phyloP scores from a whole-genome alignment of 2,329 filamentous ascomycete species.

The Colletotrichum kahawae region DNA sequence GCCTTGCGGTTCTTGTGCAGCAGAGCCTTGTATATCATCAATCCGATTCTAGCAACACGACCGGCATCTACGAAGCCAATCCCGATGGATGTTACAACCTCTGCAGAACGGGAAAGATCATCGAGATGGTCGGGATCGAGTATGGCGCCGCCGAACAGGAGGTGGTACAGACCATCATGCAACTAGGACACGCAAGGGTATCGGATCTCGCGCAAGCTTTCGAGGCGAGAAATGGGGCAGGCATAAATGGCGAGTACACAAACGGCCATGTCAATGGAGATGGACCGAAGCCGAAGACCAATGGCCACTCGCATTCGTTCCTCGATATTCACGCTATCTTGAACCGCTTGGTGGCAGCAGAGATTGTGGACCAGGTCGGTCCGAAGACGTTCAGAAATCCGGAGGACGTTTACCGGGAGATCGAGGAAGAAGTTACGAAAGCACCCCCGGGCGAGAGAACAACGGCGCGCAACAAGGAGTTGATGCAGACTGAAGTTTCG shows the following conservation, averaged over 20 bases:
- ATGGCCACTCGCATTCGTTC: slow-evolving; percentile 44
- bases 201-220: slow-evolving; percentile 73
- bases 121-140: slow-evolving; percentile 74
- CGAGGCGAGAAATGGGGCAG: slow-evolving; percentile 17
- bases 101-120: slow-evolving; percentile 79
- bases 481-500: slow-evolving; percentile 62
- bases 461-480: slow-evolving; percentile 66
- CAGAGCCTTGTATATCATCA: slow-evolving; percentile 84
- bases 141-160: slow-evolving; percentile 78
- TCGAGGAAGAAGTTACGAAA: slow-evolving; percentile 67
- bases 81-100: slow-evolving; percentile 80
- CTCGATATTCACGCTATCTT: slow-evolving; percentile 56
- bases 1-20: slow-evolving; percentile 83
- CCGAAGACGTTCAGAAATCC: slow-evolving; percentile 63
- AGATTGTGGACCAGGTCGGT: slow-evolving; percentile 70
- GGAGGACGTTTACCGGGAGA: slow-evolving; percentile 63
- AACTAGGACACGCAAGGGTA: slow-evolving; percentile 78
- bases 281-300: slow-evolving; percentile 37
- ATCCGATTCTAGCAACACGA: slow-evolving; percentile 63
- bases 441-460: slow-evolving; percentile 46
- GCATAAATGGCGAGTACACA: slow-evolving; percentile 25
- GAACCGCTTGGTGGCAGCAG: slow-evolving; percentile 63
- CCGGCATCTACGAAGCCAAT: slow-evolving; percentile 85
- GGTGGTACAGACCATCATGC: slow-evolving; percentile 76
- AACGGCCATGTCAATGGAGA: slow-evolving; percentile 32